Evolutionary conservation across 1,284 basidiomycete genomes (phyloP).

Genomic region (Ceratobasidium sp.): DNA sequence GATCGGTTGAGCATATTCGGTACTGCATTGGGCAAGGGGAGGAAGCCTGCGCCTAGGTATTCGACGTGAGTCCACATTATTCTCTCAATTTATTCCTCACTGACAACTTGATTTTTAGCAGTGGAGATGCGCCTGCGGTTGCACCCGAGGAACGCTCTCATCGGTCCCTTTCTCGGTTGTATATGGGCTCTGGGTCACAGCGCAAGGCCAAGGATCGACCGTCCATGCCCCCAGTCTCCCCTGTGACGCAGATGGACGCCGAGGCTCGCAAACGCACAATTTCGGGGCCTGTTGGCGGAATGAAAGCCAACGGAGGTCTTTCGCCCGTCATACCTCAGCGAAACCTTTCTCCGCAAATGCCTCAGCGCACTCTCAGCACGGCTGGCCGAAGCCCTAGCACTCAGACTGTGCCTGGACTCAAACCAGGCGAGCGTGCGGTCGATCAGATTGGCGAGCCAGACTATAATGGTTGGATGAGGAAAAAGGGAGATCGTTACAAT

Average conservation of each 20-base stretch:
- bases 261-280: constrained; percentile 47
- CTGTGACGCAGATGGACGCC: constrained; percentile 1
- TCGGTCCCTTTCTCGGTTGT: constrained; percentile 23
- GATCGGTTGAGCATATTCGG: constrained; percentile 84
- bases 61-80: constrained; percentile 58
- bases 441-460: constrained; percentile 90
- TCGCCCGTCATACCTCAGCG: too few relatives aligned
- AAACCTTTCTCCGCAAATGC: too few relatives aligned
- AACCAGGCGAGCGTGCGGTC: constrained; percentile 74
- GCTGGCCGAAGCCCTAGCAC: not conserved
- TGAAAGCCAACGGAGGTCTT: not conserved
- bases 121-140: constrained; percentile 1
- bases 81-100: constrained; percentile 21
- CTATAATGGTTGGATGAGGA: constrained; percentile 92
- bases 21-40: constrained; percentile 65
- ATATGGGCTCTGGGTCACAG: constrained; percentile 24
- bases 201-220: not conserved
- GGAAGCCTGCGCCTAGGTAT: constrained; percentile 82
- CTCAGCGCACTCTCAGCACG: not conserved
- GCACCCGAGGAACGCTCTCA: constrained; percentile 19
- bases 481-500: constrained; percentile 93
- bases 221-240: constrained; percentile 43
- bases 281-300: constrained; percentile 40
- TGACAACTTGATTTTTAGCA: not conserved
- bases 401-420: constrained; percentile 46